Conservation (phyloP, 768 basidiomycete genomes). For the Trametes meyenii region DNA sequence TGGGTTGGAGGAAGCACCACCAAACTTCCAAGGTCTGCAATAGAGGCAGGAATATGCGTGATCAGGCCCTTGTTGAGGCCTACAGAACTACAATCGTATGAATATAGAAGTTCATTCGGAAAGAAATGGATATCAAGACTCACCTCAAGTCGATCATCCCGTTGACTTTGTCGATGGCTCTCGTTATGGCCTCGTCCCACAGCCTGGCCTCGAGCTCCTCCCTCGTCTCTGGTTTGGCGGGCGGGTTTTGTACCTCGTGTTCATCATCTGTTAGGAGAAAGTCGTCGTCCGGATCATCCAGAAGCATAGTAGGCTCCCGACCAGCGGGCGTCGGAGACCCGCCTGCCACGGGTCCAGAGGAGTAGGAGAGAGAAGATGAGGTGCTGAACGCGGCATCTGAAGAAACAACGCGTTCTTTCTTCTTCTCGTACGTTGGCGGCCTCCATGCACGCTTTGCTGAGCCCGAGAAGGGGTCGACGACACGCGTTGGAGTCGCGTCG, state of each 20-base stretch:
- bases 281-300: conserved; percentile 2
- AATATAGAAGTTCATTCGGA: background rate
- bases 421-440: conserved; percentile 26
- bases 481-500: conserved; percentile 22
- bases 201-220: conserved; percentile 38
- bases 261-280: conserved; percentile 22
- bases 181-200: conserved; percentile 52
- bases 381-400: conserved; percentile 1
- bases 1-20: conserved; percentile 47
- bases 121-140: conserved; percentile 21
- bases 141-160: conserved; percentile 61
- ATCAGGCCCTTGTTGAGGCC: conserved; percentile 34
- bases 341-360: background rate
- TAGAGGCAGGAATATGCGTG: conserved; percentile 51
- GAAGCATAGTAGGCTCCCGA: background rate
- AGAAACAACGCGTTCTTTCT: conserved; percentile 13
- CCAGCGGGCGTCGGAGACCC: conserved; percentile 3
- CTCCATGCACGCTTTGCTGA: conserved; percentile 25
- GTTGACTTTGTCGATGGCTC: conserved; percentile 49
- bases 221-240: conserved; percentile 19
- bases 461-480: conserved; percentile 24
- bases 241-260: conserved; percentile 6
- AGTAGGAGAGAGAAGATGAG: conserved; percentile 8
- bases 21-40: conserved; percentile 50
- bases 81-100: background rate